These are phyloP conservation scores for Colletotrichum sublineola DNA, from an alignment of 2,329 filamentous ascomycete species.

Conservation along the genomic window DNA sequence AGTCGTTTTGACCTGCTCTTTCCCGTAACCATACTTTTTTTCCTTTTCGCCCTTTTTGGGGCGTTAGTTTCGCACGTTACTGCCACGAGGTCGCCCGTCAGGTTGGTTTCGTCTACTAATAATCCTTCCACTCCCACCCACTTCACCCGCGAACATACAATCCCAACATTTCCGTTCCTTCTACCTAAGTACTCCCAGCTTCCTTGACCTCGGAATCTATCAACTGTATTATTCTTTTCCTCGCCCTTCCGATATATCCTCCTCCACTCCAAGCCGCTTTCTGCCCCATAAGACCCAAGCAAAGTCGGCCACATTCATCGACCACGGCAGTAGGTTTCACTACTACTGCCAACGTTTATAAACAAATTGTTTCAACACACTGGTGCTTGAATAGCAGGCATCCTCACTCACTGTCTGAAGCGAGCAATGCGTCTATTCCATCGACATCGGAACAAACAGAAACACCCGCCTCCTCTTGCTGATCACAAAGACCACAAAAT, in stretches of 20 bases:
- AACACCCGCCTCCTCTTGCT: constrained; percentile 8
- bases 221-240: not conserved
- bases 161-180: not conserved
- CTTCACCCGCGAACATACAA: not conserved
- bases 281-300: not conserved
- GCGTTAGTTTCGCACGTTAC: constrained; percentile 29
- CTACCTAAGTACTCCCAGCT: too few species aligned
- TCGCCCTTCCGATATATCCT: not conserved
- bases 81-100: constrained; percentile 33
- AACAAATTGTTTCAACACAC: too few species aligned
- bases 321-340: not conserved
- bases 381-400: constrained; percentile 15
- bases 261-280: not conserved
- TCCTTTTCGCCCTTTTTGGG: not conserved
- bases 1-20: not conserved
- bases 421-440: constrained; percentile 34
- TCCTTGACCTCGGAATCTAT: not conserved
- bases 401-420: not conserved
- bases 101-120: constrained; percentile 23
- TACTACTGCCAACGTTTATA: not conserved
- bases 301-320: not conserved
- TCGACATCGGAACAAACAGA: constrained; percentile 27
- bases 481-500: not conserved
- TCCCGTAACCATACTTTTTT: constrained; percentile 8
- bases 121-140: not conserved